A percentile compares a stretch with the other conserved stretches of the same genome.
Evolutionary conservation across 2,329 filamentous ascomycete genomes (phyloP).

Genomic region (Chaetomiaceae sp.): DNA sequence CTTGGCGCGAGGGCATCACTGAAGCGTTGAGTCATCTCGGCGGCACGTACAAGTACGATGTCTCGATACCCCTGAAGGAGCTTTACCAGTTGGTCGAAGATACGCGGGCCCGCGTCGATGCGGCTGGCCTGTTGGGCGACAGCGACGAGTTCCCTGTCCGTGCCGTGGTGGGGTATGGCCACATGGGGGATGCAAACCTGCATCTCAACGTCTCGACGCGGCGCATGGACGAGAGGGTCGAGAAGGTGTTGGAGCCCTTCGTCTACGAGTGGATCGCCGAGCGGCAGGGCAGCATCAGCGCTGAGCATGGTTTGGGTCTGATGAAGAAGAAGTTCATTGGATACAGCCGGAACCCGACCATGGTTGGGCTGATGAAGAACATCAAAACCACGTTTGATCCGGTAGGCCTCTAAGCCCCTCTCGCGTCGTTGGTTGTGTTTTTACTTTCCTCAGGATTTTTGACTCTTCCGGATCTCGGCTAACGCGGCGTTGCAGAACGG

Average conservation of each 20-base stretch:
- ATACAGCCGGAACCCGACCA: slow-evolving; percentile 83
- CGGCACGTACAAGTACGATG: slow-evolving; percentile 96
- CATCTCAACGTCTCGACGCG: slow-evolving; percentile 86
- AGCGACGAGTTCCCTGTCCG: slow-evolving; percentile 72
- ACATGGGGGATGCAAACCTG: slow-evolving; percentile 96
- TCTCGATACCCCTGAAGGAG: slow-evolving; percentile 84
- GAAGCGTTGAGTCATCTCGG: slow-evolving; percentile 86
- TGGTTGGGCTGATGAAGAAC: slow-evolving; percentile 88
- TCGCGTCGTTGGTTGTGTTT: no score
- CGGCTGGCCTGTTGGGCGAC: slow-evolving; percentile 71
- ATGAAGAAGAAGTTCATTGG: slow-evolving; percentile 95
- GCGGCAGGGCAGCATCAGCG: slow-evolving; percentile 87
- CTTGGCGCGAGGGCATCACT: slow-evolving; percentile 87
- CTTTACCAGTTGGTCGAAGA: slow-evolving; percentile 90
- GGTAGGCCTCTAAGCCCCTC: slow-evolving; percentile 46
- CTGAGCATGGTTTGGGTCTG: slow-evolving; percentile 88
- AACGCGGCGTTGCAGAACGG: slow-evolving; percentile 59
- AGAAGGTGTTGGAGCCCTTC: slow-evolving; percentile 84
- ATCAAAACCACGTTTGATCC: slow-evolving; percentile 93
- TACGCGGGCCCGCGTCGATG: slow-evolving; percentile 62
- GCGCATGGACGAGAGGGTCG: slow-evolving; percentile 79
- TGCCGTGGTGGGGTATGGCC: slow-evolving; percentile 90
- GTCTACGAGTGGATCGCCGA: slow-evolving; percentile 96
- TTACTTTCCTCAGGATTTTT: slow-evolving; percentile 9
- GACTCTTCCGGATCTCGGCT: slow-evolving; percentile 1